phyloP scores from a whole-genome alignment of 2,329 filamentous ascomycete genomes.

The Diaporthe eres region DNA sequence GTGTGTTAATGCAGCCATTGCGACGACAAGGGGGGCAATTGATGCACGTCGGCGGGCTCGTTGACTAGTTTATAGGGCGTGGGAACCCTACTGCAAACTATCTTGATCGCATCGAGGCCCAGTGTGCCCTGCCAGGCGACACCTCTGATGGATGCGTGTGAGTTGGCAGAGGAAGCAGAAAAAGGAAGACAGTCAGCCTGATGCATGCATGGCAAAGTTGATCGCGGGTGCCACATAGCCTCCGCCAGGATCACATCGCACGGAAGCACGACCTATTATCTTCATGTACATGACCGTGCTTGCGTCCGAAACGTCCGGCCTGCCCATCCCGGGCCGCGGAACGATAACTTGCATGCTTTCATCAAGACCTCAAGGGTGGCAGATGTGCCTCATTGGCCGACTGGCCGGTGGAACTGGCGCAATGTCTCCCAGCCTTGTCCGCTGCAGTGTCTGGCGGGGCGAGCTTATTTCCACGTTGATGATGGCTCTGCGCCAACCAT shows the following conservation, averaged over 20 bases:
- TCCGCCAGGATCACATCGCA: slow-evolving; percentile 5
- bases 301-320: slow-evolving; percentile 5
- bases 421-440: slow-evolving; percentile 44
- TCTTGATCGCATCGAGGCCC: neutral
- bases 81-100: slow-evolving; percentile 17
- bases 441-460: slow-evolving; percentile 35
- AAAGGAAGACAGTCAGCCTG: neutral
- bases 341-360: slow-evolving; percentile 20
- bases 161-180: slow-evolving; percentile 36
- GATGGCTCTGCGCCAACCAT: slow-evolving; percentile 43
- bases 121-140: slow-evolving; percentile 1
- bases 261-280: neutral
- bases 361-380: slow-evolving; percentile 42
- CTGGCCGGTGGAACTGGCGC: slow-evolving; percentile 28
- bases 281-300: neutral
- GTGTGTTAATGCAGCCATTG: slow-evolving; percentile 7
- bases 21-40: neutral
- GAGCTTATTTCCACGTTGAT: slow-evolving; percentile 40
- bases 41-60: slow-evolving; percentile 32
- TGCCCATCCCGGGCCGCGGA: slow-evolving; percentile 16
- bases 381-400: slow-evolving; percentile 45
- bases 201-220: slow-evolving; percentile 18
- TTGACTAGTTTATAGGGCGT: slow-evolving; percentile 4
- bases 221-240: neutral
- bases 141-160: slow-evolving; percentile 39